Evolutionary conservation across 2,329 filamentous ascomycete species (phyloP), one percentile per base, ranked within the genome.

Genomic region (Fusarium sp.): DNA sequence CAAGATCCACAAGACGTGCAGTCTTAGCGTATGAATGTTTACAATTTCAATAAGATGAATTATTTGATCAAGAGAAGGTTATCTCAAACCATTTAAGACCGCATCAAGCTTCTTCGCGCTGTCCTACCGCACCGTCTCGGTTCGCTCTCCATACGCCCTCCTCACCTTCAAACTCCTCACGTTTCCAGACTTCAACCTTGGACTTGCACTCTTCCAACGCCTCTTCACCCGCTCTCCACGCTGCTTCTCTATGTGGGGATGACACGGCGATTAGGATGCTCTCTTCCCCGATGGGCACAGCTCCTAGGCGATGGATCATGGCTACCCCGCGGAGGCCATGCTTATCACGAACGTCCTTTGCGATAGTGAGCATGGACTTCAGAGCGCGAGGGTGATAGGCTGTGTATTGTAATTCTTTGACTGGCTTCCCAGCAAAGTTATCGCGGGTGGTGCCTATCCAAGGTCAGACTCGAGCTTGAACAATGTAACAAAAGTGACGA

Each of bases 121-220:
- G 81, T 8, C 88, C 90, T 46, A 81, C 78, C 61, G 83, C 82
- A 11, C 91, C 91, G 79, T 97, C 94, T 67, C 90, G 81, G 80
- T 97, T 97, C 62, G 92, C 93, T 79, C 93, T 89, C 94, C 94
- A 97, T 43, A 96, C 86, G 8, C 89, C 92, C 66, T 91, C 90
- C 21, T 89, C 90, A 2, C 86, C 90, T 44, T 86, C 88, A 82
- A 97, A 97, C 77, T 93, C 91, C 81, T 98, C 95, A 68, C 89
- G 83, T 81, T 97, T 97, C 95, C 95, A 97, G 40, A 99, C 90
- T 82, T 99, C 96, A n/a, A 93, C 93, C 68, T 85, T 88, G 55
- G 86, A 87, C 82, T 98, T 99, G 75, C 92, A 93, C 76, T 88
- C 82, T 81, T 98, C 95, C 59, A 98, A 81, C 32, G 94, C 91